A percentile compares a stretch with the other conserved stretches of the same genome.
Evolutionary conservation across 2,329 filamentous ascomycete species (phyloP).

Genomic region (Fusarium nygamai): DNA sequence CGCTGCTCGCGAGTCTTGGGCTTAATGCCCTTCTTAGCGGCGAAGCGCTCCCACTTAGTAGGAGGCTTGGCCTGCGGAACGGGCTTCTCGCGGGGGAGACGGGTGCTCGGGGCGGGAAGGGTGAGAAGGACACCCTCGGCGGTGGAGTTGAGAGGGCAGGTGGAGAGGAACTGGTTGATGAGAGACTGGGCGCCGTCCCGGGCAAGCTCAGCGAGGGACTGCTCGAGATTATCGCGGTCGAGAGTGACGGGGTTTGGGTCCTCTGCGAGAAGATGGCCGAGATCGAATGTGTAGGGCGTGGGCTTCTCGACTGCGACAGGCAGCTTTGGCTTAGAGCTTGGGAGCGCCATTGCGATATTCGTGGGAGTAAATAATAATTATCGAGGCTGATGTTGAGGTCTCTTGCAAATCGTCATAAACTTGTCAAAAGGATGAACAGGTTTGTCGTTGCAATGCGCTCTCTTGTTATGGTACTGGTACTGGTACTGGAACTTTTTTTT

Average conservation of each 20-base stretch:
- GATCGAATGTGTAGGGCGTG: slow-evolving; percentile 91
- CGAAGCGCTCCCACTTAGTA: slow-evolving; percentile 97
- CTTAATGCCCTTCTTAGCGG: slow-evolving; percentile 95
- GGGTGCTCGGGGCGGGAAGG: slow-evolving; percentile 75
- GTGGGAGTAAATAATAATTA: not conserved
- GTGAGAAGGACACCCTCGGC: slow-evolving; percentile 77
- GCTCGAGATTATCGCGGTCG: slow-evolving; percentile 66
- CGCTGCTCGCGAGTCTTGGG: slow-evolving; percentile 83
- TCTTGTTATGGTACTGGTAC: slow-evolving; percentile 14
- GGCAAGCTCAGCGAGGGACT: slow-evolving; percentile 75
- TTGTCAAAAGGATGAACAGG: not conserved
- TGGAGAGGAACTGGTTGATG: slow-evolving; percentile 92
- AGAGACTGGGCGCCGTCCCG: slow-evolving; percentile 92
- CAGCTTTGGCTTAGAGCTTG: slow-evolving; percentile 58
- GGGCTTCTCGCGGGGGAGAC: slow-evolving; percentile 90
- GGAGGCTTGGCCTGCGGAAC: slow-evolving; percentile 82
- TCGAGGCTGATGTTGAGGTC: not conserved
- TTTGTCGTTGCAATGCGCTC: slow-evolving; percentile 9
- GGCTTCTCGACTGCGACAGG: slow-evolving; percentile 79
- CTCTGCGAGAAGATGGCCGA: slow-evolving; percentile 85
- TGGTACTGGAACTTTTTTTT: slow-evolving; percentile 43
- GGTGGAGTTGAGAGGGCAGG: slow-evolving; percentile 80
- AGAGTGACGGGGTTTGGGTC: slow-evolving; percentile 85
- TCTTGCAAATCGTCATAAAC: not conserved
- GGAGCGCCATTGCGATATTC: slow-evolving; percentile 47